Evolutionary conservation across 73 alveolate species (phyloP).

Genomic region (Effrenium voratum): DNA sequence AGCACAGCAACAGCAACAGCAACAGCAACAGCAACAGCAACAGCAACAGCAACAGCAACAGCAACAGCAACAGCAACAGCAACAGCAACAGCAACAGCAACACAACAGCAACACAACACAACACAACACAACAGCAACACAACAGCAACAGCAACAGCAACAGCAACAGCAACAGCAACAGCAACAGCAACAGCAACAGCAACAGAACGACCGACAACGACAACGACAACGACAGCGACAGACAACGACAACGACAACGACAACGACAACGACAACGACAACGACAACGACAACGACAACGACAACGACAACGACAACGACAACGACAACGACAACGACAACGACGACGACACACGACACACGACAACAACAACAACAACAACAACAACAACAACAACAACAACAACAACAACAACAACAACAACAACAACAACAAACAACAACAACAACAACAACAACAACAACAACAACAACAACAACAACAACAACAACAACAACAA

Average conservation of each 20-base stretch:
- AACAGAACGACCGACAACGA: background rate
- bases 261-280: background rate
- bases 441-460: background rate
- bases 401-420: background rate
- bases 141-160: background rate
- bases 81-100: no score
- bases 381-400: no score
- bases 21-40: no score
- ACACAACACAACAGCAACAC: no score
- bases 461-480: background rate
- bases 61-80: no score
- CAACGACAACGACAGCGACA: background rate
- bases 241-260: background rate
- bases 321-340: no score
- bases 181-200: background rate
- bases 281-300: background rate
- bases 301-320: no score
- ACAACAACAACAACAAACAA: background rate
- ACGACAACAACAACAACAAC: no score
- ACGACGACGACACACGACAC: no score
- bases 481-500: background rate
- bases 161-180: background rate
- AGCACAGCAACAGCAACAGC: no score
- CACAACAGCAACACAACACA: no score
- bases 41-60: constrained; percentile 1